Conservation (phyloP, 495 filamentous ascomycete species). For the Aspergillus sparsus region DNA sequence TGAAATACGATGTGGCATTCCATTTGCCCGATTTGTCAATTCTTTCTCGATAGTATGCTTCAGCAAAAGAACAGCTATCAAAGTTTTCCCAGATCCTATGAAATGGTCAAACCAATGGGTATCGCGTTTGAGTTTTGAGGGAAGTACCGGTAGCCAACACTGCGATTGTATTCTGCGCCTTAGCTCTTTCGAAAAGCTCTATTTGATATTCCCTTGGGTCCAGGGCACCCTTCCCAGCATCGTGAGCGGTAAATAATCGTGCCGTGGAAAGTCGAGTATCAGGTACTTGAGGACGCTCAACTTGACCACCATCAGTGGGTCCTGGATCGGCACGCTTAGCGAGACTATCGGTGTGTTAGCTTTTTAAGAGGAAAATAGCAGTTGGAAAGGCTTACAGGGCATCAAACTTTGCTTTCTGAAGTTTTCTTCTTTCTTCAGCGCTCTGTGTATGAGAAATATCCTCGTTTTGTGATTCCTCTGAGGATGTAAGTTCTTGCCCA, state of each 20-base stretch:
- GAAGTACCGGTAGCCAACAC: constrained; percentile 84
- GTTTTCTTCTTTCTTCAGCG: constrained; percentile 48
- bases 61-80: constrained; percentile 88
- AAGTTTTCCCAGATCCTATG: constrained; percentile 88
- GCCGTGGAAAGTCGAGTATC: constrained; percentile 42
- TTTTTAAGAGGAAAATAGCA: constrained; percentile 3
- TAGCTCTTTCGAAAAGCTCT: constrained; percentile 89
- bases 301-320: constrained; percentile 32
- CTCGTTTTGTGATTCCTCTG: constrained; percentile 37
- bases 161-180: constrained; percentile 84
- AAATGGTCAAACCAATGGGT: constrained; percentile 4
- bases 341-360: constrained; percentile 38
- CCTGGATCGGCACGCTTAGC: constrained; percentile 40
- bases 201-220: constrained; percentile 88
- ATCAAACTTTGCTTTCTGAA: constrained; percentile 56
- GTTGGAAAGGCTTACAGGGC: constrained; percentile 39
- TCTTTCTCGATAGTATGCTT: constrained; percentile 77
- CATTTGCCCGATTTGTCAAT: constrained; percentile 65
- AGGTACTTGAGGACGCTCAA: constrained; percentile 15
- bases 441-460: constrained; percentile 31
- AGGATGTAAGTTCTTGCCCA: constrained; percentile 21
- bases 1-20: constrained; percentile 62
- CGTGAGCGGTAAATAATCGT: constrained; percentile 46
- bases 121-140: neutral
- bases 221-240: constrained; percentile 48